Percentiles rank a stretch among this genome's conserved stretches.
Evolutionary conservation across 176 grass and related monocot species (phyloP).

Genomic region (Juncus inflexus): DNA sequence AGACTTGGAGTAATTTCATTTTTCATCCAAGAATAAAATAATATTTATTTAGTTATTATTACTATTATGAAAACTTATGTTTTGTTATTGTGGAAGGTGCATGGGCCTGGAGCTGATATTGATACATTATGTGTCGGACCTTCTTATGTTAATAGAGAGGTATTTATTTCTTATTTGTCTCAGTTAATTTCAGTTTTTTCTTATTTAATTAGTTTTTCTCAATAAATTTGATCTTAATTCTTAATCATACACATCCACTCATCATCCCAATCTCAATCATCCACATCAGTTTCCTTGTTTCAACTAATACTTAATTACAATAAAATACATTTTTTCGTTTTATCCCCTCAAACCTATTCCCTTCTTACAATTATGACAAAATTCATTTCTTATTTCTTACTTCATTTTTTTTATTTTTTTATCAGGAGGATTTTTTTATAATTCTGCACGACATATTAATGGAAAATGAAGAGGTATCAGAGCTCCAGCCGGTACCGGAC

Average conservation of each 20-base stretch:
- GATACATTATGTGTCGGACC: slow-evolving; percentile 95
- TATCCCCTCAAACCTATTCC: no score
- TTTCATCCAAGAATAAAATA: background rate
- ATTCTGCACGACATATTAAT: slow-evolving; percentile 70
- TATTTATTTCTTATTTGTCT: slow-evolving; percentile 23
- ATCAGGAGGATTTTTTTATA: slow-evolving; percentile 97
- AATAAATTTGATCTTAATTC: no score
- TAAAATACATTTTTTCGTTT: no score
- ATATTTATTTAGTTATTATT: background rate
- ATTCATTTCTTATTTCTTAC: no score
- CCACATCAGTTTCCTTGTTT: background rate
- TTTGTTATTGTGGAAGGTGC: slow-evolving; percentile 50
- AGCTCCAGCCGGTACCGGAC: slow-evolving; percentile 88
- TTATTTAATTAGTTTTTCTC: no score
- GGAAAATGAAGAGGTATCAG: slow-evolving; percentile 68
- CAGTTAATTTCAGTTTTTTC: background rate
- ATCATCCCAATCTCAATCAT: background rate
- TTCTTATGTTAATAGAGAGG: slow-evolving; percentile 96
- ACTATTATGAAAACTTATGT: slow-evolving; percentile 9
- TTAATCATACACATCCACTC: no score
- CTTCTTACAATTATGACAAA: no score
- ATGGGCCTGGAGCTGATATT: slow-evolving; percentile 90
- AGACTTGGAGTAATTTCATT: slow-evolving; percentile 62
- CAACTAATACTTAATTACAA: no score
- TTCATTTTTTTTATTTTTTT: background rate